phyloP scores from a whole-genome alignment of 768 basidiomycete species.

The Kwoniella pini region DNA sequence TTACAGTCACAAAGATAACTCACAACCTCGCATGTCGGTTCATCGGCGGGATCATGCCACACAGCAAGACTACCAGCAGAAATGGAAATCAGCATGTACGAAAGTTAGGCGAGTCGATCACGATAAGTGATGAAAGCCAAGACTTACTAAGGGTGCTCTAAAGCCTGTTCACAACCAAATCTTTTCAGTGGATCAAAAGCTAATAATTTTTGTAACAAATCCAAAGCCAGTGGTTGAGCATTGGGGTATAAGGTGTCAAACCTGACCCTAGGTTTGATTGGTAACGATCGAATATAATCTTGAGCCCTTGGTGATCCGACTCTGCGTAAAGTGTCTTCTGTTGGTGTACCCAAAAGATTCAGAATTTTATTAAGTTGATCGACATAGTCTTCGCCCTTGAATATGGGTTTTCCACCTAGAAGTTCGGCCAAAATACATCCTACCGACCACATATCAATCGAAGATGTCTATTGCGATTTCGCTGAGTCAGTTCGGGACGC shows the following conservation, averaged over 20 bases:
- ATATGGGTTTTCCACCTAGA: constrained; percentile 57
- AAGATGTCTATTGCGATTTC: constrained; percentile 26
- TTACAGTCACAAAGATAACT: constrained; percentile 12
- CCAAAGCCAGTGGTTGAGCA: constrained; percentile 90
- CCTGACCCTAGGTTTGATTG: constrained; percentile 91
- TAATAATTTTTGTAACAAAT: constrained; percentile 84
- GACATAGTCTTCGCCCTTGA: constrained; percentile 66
- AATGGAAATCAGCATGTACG: constrained; percentile 58
- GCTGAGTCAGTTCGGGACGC: too few species aligned
- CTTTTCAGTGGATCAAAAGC: constrained; percentile 96
- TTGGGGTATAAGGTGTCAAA: constrained; percentile 90
- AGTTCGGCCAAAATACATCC: constrained; percentile 60
- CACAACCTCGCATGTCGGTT: constrained; percentile 79
- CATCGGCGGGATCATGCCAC: constrained; percentile 97
- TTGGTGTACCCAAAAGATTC: constrained; percentile 96
- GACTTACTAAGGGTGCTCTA: constrained; percentile 80
- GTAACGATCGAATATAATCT: constrained; percentile 89
- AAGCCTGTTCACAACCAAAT: constrained; percentile 91
- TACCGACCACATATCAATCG: constrained; percentile 58
- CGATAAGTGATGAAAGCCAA: too few species aligned
- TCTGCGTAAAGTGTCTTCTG: constrained; percentile 91
- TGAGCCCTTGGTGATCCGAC: constrained; percentile 85
- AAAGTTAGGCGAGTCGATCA: background rate
- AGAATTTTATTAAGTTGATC: constrained; percentile 98
- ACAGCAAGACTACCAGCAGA: constrained; percentile 67